Evolutionary conservation across 371 early-diverging fungal genomes (phyloP).

Genomic region (Capniomyces stellatus): DNA sequence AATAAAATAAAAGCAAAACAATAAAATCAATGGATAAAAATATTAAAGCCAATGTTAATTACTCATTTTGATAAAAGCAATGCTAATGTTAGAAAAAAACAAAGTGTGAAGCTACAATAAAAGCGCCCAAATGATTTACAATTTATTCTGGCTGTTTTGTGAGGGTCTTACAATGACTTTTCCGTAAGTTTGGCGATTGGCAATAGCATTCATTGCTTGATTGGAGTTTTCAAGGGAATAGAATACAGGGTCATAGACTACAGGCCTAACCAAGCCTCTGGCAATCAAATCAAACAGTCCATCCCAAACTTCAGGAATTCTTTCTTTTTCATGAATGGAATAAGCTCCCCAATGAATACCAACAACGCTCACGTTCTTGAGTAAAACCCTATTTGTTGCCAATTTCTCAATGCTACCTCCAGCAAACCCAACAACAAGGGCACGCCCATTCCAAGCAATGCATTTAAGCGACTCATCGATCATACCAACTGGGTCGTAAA

Average conservation of each 20-base stretch:
- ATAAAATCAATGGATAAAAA: too few relatives aligned
- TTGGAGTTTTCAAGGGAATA: constrained; percentile 41
- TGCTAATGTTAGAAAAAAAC: too few relatives aligned
- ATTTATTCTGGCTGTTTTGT: too few relatives aligned
- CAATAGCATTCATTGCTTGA: constrained; percentile 49
- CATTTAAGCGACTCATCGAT: constrained; percentile 50
- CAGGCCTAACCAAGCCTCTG: constrained; percentile 38
- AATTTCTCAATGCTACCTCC: constrained; percentile 65
- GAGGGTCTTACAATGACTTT: constrained; percentile 42
- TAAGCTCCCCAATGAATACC: constrained; percentile 72
- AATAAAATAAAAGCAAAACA: too few relatives aligned
- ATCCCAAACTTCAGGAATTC: constrained; percentile 49
- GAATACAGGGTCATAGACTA: constrained; percentile 49
- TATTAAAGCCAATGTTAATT: too few relatives aligned
- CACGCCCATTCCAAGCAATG: constrained; percentile 69
- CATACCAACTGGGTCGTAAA: constrained; percentile 63
- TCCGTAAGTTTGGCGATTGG: constrained; percentile 50
- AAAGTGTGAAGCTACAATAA: too few relatives aligned
- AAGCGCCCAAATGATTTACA: too few relatives aligned
- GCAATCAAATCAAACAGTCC: constrained; percentile 45
- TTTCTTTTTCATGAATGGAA: constrained; percentile 37
- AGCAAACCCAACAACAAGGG: constrained; percentile 76
- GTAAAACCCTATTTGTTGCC: constrained; percentile 55
- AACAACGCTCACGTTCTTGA: constrained; percentile 58
- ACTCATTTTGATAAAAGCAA: too few relatives aligned